Conservation (phyloP, 441 rosid genomes). For the Geranium incanum region DNA sequence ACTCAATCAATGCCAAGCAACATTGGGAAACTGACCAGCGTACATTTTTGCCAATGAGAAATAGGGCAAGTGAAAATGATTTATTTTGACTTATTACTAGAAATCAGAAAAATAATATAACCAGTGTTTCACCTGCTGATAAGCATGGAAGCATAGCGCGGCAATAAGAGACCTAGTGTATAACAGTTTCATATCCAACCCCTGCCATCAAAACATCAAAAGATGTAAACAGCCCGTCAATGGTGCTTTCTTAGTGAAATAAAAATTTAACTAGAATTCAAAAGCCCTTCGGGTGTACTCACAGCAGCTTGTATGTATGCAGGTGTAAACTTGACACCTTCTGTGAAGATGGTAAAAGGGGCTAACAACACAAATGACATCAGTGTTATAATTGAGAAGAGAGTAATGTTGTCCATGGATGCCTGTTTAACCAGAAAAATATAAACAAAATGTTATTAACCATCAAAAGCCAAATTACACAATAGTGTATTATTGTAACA, state of each 20-base stretch:
- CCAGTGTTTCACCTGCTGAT: conserved; percentile 68
- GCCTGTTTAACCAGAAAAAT: conserved; percentile 39
- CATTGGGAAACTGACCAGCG: background rate
- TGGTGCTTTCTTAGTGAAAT: background rate
- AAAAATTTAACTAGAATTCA: conserved; percentile 10
- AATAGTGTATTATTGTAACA: no score
- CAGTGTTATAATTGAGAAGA: conserved; percentile 84
- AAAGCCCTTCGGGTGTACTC: conserved; percentile 34
- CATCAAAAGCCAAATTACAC: background rate
- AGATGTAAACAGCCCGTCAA: conserved; percentile 4
- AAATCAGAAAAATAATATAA: conserved; percentile 1
- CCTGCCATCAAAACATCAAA: conserved; percentile 41
- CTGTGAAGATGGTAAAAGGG: conserved; percentile 70
- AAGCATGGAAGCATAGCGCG: conserved; percentile 92
- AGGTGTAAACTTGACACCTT: conserved; percentile 90
- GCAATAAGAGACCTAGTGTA: conserved; percentile 64
- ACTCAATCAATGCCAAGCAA: background rate
- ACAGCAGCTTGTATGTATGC: conserved; percentile 70
- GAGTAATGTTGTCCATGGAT: conserved; percentile 88
- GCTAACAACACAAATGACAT: conserved; percentile 78
- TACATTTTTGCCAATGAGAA: background rate
- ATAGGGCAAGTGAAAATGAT: background rate
- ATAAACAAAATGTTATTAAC: background rate
- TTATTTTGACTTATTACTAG: background rate
- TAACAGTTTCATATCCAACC: conserved; percentile 65